Percentiles rank a stretch among this genome's conserved stretches.
Conservation (phyloP, 108 stramenopile genomes). For the Cyclotella sp. region DNA sequence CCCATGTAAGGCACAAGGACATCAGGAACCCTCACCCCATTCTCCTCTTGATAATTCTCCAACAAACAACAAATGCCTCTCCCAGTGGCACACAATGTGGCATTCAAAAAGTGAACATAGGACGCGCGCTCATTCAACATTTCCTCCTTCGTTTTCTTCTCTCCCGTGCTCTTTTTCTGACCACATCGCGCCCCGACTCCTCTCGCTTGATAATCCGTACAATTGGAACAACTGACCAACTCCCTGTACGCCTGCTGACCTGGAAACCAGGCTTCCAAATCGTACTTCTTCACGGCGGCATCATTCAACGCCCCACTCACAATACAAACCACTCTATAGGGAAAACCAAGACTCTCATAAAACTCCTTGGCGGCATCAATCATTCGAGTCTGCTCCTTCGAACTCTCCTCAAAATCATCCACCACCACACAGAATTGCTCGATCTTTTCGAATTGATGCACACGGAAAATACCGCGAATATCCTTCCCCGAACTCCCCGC, state of each 20-base stretch:
- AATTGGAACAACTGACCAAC: slow-evolving; percentile 98
- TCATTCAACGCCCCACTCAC: slow-evolving; percentile 97
- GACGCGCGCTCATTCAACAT: slow-evolving; percentile 74
- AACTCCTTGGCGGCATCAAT: slow-evolving; percentile 95
- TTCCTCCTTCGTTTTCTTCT: slow-evolving; percentile 79
- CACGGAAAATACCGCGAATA: slow-evolving; percentile 99
- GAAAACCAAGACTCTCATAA: slow-evolving; percentile 93
- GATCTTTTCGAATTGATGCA: slow-evolving; percentile 99
- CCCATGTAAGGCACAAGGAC: slow-evolving; percentile 98
- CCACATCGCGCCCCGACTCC: slow-evolving; percentile 96
- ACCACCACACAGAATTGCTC: slow-evolving; percentile 98
- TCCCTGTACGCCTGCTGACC: slow-evolving; percentile 97
- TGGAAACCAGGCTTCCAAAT: slow-evolving; percentile 99
- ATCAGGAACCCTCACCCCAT: slow-evolving; percentile 95
- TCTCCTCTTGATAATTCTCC: slow-evolving; percentile 96
- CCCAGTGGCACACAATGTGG: slow-evolving; percentile 97
- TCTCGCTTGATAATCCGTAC: slow-evolving; percentile 98
- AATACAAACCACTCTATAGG: slow-evolving; percentile 98
- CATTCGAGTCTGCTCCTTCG: slow-evolving; percentile 93
- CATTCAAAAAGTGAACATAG: slow-evolving; percentile 98
- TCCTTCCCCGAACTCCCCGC: slow-evolving; percentile 98
- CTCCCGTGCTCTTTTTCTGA: slow-evolving; percentile 68
- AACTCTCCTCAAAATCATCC: slow-evolving; percentile 91
- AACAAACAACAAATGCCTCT: slow-evolving; percentile 98
- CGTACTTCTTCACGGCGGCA: slow-evolving; percentile 99